Conservation (phyloP, 441 rosid genomes). For the Erodium texanum region DNA sequence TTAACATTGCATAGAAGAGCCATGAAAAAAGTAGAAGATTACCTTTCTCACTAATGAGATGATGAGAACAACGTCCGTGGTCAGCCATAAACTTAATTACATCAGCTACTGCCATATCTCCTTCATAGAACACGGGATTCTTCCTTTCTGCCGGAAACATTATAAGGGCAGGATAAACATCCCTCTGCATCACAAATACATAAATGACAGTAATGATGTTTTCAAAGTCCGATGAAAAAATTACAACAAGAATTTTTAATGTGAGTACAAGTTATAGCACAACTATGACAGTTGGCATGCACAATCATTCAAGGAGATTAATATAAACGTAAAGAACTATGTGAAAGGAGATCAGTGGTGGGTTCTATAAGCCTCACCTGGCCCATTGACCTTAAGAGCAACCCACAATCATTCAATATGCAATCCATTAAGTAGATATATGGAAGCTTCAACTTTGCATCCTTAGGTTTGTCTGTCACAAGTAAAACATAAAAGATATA, state of each 20-base stretch:
- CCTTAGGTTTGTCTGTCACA: constrained; percentile 44
- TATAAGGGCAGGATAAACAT: constrained; percentile 69
- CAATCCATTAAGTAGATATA: constrained; percentile 80
- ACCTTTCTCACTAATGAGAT: constrained; percentile 47
- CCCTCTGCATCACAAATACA: constrained; percentile 48
- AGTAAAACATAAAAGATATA: constrained; percentile 10
- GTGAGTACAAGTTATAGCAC: neutral
- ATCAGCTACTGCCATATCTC: constrained; percentile 62
- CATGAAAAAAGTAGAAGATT: constrained; percentile 17
- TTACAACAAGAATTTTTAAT: neutral
- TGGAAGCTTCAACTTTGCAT: constrained; percentile 38
- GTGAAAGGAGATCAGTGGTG: neutral
- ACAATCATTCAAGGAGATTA: too few relatives aligned
- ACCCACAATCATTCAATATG: constrained; percentile 83
- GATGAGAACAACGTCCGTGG: constrained; percentile 50
- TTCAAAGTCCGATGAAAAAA: neutral
- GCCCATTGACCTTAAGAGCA: constrained; percentile 46
- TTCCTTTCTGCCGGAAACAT: constrained; percentile 78
- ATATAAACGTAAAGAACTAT: constrained; percentile 5
- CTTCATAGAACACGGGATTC: constrained; percentile 47
- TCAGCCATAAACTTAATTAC: constrained; percentile 59
- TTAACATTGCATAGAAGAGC: neutral
- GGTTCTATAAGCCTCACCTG: constrained; percentile 40
- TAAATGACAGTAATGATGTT: constrained; percentile 6
- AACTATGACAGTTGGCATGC: neutral